Conservation (phyloP, 139 green algal genomes). For the Zygnema cylindricum region DNA sequence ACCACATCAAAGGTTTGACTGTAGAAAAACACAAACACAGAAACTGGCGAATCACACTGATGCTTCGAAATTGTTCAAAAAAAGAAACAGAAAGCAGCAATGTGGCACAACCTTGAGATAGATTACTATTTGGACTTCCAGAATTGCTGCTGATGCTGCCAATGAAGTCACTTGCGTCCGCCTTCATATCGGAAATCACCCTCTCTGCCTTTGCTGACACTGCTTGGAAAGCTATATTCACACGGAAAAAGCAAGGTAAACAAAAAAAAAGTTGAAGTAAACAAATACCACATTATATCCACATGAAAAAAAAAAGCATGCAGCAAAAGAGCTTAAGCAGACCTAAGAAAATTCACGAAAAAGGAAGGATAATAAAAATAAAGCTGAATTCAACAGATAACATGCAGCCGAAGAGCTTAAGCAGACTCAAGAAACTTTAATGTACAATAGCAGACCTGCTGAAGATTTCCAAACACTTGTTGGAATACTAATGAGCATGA, state of each 20-base stretch:
- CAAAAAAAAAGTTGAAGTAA: not conserved
- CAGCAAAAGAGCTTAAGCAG: not conserved
- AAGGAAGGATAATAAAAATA: not conserved
- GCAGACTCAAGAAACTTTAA: no score
- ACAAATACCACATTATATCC: not conserved
- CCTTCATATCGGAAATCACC: not conserved
- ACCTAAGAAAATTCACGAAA: not conserved
- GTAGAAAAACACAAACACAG: no score
- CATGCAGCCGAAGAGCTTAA: no score
- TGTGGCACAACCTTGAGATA: not conserved
- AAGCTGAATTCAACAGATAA: no score
- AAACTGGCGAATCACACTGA: no score
- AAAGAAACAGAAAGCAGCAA: no score
- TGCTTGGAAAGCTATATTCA: slow-evolving; percentile 4
- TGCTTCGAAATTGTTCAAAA: no score
- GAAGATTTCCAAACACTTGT: no score
- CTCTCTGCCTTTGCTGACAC: not conserved
- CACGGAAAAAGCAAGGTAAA: not conserved
- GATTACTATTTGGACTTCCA: not conserved
- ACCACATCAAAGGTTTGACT: no score
- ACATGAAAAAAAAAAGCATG: not conserved
- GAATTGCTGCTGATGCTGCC: slow-evolving; percentile 14
- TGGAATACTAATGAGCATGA: no score
- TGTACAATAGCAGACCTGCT: no score
- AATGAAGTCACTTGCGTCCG: not conserved